Percentiles rank a stretch among this genome's conserved stretches.
Evolutionary conservation across 2,329 filamentous ascomycete species (phyloP).

Genomic region (Fusarium sp.): DNA sequence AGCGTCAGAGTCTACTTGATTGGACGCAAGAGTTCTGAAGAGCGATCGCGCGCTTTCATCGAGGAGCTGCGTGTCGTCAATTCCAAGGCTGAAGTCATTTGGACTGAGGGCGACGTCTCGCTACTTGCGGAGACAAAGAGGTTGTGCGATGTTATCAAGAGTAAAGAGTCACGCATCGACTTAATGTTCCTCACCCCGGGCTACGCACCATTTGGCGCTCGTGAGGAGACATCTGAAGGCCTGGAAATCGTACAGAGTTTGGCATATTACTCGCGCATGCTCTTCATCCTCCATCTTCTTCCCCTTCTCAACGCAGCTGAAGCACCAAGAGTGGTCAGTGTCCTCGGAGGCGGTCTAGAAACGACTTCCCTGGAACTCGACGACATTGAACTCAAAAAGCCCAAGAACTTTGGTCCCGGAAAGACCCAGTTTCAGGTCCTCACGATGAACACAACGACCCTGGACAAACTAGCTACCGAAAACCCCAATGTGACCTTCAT

Average conservation of each 20-base stretch:
- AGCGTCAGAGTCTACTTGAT: slow-evolving; percentile 56
- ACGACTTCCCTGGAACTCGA: slow-evolving; percentile 30
- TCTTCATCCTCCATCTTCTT: slow-evolving; percentile 55
- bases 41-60: slow-evolving; percentile 49
- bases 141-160: slow-evolving; percentile 53
- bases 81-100: slow-evolving; percentile 55
- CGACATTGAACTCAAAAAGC: slow-evolving; percentile 45
- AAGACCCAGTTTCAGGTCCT: slow-evolving; percentile 46
- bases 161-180: slow-evolving; percentile 54
- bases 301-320: slow-evolving; percentile 51
- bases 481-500: slow-evolving; percentile 43
- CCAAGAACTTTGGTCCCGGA: slow-evolving; percentile 40
- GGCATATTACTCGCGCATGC: slow-evolving; percentile 58
- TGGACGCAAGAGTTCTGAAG: slow-evolving; percentile 54
- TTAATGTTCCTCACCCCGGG: slow-evolving; percentile 59
- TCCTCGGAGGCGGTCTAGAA: slow-evolving; percentile 41
- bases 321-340: slow-evolving; percentile 42
- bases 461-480: slow-evolving; percentile 41
- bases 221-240: slow-evolving; percentile 56
- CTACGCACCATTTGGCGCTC: slow-evolving; percentile 55
- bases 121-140: slow-evolving; percentile 57
- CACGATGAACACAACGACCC: slow-evolving; percentile 39
- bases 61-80: slow-evolving; percentile 52
- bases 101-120: slow-evolving; percentile 57
- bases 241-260: slow-evolving; percentile 55